Percentiles rank a stretch among this genome's conserved stretches.
Conservation (phyloP, 768 basidiomycete species). For the Phaffia tasmanica region DNA sequence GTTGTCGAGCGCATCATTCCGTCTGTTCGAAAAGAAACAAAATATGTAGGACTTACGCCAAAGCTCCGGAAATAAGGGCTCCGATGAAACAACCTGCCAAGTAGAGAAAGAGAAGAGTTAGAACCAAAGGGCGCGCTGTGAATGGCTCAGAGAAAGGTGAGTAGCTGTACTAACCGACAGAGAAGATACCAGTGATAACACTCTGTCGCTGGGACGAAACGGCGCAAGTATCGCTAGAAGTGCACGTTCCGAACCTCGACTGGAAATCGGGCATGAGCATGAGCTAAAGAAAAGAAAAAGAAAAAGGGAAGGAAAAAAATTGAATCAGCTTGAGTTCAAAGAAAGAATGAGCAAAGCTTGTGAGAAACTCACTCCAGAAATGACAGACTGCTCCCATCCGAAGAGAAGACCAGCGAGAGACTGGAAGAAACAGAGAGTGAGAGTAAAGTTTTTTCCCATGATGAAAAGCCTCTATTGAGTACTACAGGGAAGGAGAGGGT, state of each 20-base stretch:
- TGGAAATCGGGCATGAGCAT: conserved; percentile 25
- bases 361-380: conserved; percentile 1
- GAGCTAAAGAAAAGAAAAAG: not conserved
- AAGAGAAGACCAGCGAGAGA: conserved; percentile 26
- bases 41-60: conserved; percentile 2
- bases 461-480: too few species aligned
- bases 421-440: conserved; percentile 27
- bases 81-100: conserved; percentile 16
- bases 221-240: conserved; percentile 9
- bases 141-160: not conserved
- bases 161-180: conserved; percentile 6
- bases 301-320: not conserved
- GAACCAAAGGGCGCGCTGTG: not conserved
- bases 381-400: conserved; percentile 25
- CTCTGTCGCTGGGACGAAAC: conserved; percentile 17
- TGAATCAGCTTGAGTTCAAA: not conserved
- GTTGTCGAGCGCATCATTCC: not conserved
- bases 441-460: conserved; percentile 21
- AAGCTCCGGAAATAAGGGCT: conserved; percentile 17
- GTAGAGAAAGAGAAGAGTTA: not conserved
- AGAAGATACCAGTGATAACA: conserved; percentile 28
- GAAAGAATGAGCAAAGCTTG: not conserved
- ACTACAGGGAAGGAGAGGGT: too few species aligned
- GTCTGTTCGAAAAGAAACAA: not conserved
- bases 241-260: conserved; percentile 20